Percentiles rank a stretch among this genome's conserved stretches.
Conservation (phyloP, 495 filamentous ascomycete species). For the Talaromyces liani region DNA sequence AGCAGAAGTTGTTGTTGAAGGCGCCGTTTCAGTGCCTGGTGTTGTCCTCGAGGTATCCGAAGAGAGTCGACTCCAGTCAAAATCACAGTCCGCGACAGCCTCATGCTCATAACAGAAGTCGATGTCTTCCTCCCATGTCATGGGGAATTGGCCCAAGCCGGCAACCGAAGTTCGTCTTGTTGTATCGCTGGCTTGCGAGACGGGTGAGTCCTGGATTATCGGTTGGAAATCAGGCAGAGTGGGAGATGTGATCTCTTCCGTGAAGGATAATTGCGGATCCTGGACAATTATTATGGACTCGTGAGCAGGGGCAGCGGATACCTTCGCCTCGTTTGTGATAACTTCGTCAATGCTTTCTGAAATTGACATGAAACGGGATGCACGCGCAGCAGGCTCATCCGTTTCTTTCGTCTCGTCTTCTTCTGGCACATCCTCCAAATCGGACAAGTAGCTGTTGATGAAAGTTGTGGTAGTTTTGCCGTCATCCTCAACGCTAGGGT, state of each 20-base stretch:
- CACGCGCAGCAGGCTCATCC: neutral
- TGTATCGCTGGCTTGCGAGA: constrained; percentile 8
- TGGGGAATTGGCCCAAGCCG: constrained; percentile 33
- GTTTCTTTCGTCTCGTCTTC: constrained; percentile 45
- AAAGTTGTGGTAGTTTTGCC: constrained; percentile 41
- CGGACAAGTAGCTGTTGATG: constrained; percentile 30
- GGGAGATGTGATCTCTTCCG: constrained; percentile 33
- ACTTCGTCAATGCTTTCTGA: neutral
- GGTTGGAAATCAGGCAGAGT: constrained; percentile 27
- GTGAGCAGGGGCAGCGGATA: constrained; percentile 1
- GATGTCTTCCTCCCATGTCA: constrained; percentile 88
- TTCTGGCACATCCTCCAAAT: constrained; percentile 65
- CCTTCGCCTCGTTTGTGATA: neutral
- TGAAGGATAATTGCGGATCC: constrained; percentile 16
- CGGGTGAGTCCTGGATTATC: constrained; percentile 8
- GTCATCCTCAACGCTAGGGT: constrained; percentile 6
- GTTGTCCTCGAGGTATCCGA: constrained; percentile 14
- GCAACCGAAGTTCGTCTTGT: constrained; percentile 5
- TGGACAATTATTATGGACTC: constrained; percentile 7
- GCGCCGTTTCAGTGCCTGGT: neutral
- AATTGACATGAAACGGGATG: neutral
- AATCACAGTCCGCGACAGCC: constrained; percentile 84
- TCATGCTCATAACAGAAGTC: constrained; percentile 92
- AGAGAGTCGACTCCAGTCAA: constrained; percentile 65
- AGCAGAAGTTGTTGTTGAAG: neutral